Evolutionary conservation across 176 grass and related monocot species (phyloP), one percentile per base, ranked within the genome.

Genomic region (Carex littledalei): DNA sequence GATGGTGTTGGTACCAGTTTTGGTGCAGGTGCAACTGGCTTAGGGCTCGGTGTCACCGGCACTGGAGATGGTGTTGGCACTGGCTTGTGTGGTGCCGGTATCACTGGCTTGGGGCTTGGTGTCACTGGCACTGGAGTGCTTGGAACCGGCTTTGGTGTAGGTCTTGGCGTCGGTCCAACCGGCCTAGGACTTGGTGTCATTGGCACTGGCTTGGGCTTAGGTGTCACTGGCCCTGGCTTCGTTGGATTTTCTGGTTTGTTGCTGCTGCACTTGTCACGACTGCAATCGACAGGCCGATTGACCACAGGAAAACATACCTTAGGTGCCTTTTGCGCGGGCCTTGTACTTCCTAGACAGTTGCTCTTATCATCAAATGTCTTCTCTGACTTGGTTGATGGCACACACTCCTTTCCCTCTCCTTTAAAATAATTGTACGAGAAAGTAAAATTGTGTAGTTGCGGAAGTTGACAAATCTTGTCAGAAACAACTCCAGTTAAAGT

Each of bases 381-480:
- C 2, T 60, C 21, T 20, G 45, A 54, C 0, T 86, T 67, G 7
- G n/a, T 64, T 0, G 77, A 32, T 15, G 90, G 55, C 63, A 97
- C 6, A 85, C 85, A 87, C 6, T 81, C 61, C 8, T 1, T 5
- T 0, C 84, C 58, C 84, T 94, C 91, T 5, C 5, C 60, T n/a
- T 54, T 90, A 18, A 97, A 97, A 82, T 84, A 97, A 81, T 97
- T 97, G 78, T 84, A 16, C 5, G 88, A 86, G 79, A 97, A 97
- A 58, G 41, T 91, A 79, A 97, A 97, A 60, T 90, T 91, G 0
- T 47, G 13, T 5, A 97, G 87, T 24, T 54, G 31, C 7, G 89
- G 84, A 0, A 97, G 80, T 35, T 82, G 39, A 35, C 91, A 94
- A 1, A 90, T 79, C 10, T 18, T 22, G 20, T 90, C 84, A 0